phyloP scores from a whole-genome alignment of 805 yeast species.

The Spencermartinsiella europaea region DNA sequence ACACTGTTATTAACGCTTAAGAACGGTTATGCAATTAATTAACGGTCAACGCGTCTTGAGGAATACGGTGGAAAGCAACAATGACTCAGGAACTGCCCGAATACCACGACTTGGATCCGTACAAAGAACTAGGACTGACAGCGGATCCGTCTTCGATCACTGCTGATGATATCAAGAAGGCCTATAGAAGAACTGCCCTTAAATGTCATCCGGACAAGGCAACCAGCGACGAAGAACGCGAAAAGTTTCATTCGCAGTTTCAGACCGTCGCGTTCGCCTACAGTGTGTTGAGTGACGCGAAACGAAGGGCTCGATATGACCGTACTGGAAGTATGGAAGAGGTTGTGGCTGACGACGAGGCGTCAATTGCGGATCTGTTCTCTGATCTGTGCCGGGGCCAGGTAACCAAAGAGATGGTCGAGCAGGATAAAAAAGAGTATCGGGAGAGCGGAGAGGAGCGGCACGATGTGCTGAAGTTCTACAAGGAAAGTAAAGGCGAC shows the following conservation, averaged over 20 bases:
- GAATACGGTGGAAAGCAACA: too few species aligned
- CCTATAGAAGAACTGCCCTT: conserved; percentile 61
- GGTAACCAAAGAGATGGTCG: conserved; percentile 45
- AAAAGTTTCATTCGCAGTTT: conserved; percentile 41
- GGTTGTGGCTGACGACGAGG: conserved; percentile 30
- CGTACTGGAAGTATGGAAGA: conserved; percentile 60
- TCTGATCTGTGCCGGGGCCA: conserved; percentile 31
- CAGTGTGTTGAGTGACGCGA: conserved; percentile 55
- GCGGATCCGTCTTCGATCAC: conserved; percentile 21
- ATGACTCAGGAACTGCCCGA: conserved; percentile 13
- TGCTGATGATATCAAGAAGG: conserved; percentile 55
- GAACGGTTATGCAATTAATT: too few species aligned
- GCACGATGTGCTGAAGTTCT: conserved; percentile 57
- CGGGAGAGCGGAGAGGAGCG: conserved; percentile 42
- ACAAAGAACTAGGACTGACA: conserved; percentile 24
- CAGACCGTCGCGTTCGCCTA: conserved; percentile 73
- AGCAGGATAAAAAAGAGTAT: conserved; percentile 59
- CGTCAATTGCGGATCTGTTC: conserved; percentile 34
- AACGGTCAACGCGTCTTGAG: too few species aligned
- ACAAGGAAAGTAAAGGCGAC: conserved; percentile 60
- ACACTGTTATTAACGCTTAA: too few species aligned
- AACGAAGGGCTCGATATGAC: conserved; percentile 56
- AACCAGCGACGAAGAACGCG: conserved; percentile 33
- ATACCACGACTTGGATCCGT: conserved; percentile 26
- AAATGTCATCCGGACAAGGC: conserved; percentile 69